Evolutionary conservation across 257 asterid species (phyloP), one percentile per base, ranked within the genome.

Genomic region (Ilex aquifolium): DNA sequence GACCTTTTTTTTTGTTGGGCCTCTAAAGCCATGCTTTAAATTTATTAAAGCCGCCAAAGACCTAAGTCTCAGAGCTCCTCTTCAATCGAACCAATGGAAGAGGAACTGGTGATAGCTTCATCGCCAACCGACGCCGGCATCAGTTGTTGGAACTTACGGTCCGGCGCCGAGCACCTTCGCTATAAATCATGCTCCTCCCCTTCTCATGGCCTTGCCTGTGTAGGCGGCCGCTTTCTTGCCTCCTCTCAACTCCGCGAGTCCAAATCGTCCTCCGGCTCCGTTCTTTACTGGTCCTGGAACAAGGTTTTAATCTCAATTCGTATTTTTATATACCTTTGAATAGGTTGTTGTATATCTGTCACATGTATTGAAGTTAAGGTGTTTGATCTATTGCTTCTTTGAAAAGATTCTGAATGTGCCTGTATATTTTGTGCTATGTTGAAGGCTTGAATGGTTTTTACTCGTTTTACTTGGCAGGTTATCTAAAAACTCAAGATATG

Each of bases 271-370:
- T 59, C 91, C 42, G 94, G 94, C 1, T 87, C 95, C 59, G 67
- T 89, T 53, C 69, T 83, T 31, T 87, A 87, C 75, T 92, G 97
- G 99, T 81, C 83, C 44, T 90, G 99, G 96, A 85, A 81, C 74
- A 87, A 87, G 95, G 96, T 92, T 66, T 56, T 30, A 0, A 4
- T 21, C 44, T 39, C 32, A 9, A 13, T 44, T 2, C 30, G 48
- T 42, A 7, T 42, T 42, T 21, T 21, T 7, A n/a, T 42, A 42
- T 42, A 42, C 12, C 10, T 42, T 6, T 1, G 12, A 6, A 6
- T 42, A 42, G 48, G 3, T n/a, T 2, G 3, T 5, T 6, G n/a
- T 17, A 29, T 57, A 0, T 21, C 27, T 21, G 27, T 21, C 27
- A 21, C 1, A 10, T 2, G 10, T 4, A 12, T 13, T 32, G 72